These are phyloP conservation scores for Salix viminalis DNA, from an alignment of 345 rosid species.

Conservation along the genomic window DNA sequence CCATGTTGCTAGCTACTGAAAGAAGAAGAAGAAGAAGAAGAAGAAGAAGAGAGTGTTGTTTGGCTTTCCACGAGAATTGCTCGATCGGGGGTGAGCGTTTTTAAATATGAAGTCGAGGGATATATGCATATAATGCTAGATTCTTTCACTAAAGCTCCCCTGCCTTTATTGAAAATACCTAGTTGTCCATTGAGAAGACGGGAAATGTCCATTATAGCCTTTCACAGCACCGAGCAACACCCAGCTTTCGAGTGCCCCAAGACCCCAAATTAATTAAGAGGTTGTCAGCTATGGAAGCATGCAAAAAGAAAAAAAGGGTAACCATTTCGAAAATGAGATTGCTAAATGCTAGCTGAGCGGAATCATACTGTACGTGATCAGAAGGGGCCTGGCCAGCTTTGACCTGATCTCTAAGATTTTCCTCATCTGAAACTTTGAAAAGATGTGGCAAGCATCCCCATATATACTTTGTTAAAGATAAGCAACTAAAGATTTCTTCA, in stretches of 20 bases:
- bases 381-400: conserved; percentile 27
- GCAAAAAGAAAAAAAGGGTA: conserved; percentile 16
- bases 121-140: conserved; percentile 10
- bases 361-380: conserved; percentile 26
- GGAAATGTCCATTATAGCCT: conserved; percentile 15
- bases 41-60: conserved; percentile 2
- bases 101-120: conserved; percentile 33
- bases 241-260: conserved; percentile 34
- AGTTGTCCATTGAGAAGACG: conserved; percentile 11
- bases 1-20: conserved; percentile 27
- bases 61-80: conserved; percentile 30
- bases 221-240: background rate
- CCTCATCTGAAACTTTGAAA: conserved; percentile 29
- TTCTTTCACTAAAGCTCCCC: conserved; percentile 27
- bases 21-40: conserved; percentile 1
- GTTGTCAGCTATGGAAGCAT: conserved; percentile 38
- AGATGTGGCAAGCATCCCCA: conserved; percentile 41
- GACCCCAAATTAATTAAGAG: conserved; percentile 7
- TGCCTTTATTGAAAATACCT: conserved; percentile 20
- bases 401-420: conserved; percentile 43
- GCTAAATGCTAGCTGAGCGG: conserved; percentile 16
- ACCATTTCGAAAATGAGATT: conserved; percentile 23
- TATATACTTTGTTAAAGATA: conserved; percentile 24
- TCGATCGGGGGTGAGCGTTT: conserved; percentile 20
- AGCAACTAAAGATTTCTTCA: conserved; percentile 23